phyloP scores from a whole-genome alignment of 140 eudicot species.

The Erigeron philadelphicus region DNA sequence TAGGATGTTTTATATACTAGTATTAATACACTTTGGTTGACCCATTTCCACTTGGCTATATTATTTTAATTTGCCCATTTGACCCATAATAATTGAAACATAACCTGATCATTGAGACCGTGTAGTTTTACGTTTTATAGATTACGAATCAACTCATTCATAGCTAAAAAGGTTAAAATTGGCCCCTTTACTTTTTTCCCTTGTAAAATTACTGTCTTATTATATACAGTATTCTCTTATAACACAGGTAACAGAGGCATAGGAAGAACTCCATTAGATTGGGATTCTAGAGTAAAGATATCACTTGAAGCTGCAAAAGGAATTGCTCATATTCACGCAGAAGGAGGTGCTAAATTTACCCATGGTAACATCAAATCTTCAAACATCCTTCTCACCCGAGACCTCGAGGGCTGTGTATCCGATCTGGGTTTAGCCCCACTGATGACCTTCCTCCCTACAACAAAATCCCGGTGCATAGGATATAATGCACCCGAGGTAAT shows the following conservation, averaged over 20 bases:
- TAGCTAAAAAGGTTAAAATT: too few species aligned
- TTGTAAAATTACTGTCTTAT: not conserved
- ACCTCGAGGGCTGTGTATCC: slow-evolving; percentile 53
- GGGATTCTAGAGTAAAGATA: slow-evolving; percentile 73
- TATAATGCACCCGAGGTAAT: slow-evolving; percentile 75
- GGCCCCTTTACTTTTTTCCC: too few species aligned
- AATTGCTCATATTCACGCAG: slow-evolving; percentile 64
- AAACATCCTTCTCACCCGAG: slow-evolving; percentile 57
- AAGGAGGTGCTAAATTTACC: slow-evolving; percentile 50
- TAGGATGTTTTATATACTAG: too few species aligned
- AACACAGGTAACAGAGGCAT: slow-evolving; percentile 56
- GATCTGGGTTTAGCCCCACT: slow-evolving; percentile 68
- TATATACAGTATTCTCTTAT: not conserved
- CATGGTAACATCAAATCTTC: slow-evolving; percentile 89
- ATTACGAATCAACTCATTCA: not conserved
- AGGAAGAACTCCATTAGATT: slow-evolving; percentile 61
- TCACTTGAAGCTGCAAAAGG: slow-evolving; percentile 71
- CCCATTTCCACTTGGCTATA: too few species aligned
- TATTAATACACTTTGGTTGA: too few species aligned
- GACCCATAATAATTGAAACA: not conserved
- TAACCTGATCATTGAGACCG: too few species aligned
- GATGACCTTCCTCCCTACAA: slow-evolving; percentile 35
- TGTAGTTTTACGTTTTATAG: too few species aligned
- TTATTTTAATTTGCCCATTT: not conserved
- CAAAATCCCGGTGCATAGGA: slow-evolving; percentile 54